Percentiles rank a stretch among this genome's conserved stretches.
Conservation (phyloP, 495 filamentous ascomycete genomes). For the Penicillium bialowiezense region DNA sequence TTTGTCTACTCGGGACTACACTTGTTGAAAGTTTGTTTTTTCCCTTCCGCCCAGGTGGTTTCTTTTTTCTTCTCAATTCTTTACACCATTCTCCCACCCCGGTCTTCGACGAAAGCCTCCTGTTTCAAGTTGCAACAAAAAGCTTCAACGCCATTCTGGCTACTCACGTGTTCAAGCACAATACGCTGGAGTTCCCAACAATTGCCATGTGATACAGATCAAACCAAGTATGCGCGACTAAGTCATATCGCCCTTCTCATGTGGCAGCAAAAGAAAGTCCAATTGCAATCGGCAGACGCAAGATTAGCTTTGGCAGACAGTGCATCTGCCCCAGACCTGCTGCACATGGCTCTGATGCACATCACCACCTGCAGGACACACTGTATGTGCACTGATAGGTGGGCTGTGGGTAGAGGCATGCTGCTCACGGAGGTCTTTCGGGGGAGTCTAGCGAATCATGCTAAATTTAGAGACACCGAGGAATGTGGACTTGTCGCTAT, state of each 20-base stretch:
- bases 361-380: no score
- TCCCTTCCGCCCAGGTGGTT: no score
- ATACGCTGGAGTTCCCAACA: no score
- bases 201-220: not conserved
- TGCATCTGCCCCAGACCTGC: not conserved
- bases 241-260: not conserved
- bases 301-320: conserved; percentile 2
- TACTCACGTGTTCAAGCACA: no score
- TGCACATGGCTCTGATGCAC: not conserved
- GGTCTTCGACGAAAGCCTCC: no score
- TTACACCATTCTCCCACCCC: no score
- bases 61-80: no score
- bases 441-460: conserved; percentile 1
- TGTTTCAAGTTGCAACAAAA: no score
- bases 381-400: no score
- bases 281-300: not conserved
- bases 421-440: conserved; percentile 4
- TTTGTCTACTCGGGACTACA: no score
- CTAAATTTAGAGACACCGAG: not conserved
- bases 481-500: conserved; percentile 10
- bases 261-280: not conserved
- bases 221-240: not conserved
- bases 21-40: no score
- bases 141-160: no score
- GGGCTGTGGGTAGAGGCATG: not conserved